Conservation (phyloP, 1,139 yeast genomes). For the Blastobotrys persicus region DNA sequence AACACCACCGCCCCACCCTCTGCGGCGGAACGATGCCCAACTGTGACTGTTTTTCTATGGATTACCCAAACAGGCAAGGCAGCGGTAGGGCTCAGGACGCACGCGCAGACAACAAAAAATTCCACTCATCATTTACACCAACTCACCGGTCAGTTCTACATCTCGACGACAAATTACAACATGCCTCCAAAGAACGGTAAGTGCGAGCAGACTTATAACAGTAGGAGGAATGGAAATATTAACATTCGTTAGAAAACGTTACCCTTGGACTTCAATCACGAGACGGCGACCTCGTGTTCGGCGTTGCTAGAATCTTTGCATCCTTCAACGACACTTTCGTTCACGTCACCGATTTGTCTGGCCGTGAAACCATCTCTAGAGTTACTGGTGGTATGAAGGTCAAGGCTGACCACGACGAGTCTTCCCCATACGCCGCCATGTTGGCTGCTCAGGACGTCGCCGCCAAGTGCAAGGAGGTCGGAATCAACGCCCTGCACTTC, state of each 20-base stretch:
- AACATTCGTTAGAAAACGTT: constrained; percentile 44
- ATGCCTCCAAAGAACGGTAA: constrained; percentile 9
- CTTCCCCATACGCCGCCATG: constrained; percentile 99
- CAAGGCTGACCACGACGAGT: constrained; percentile 99
- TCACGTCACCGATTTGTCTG: constrained; percentile 98
- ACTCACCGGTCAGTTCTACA: constrained; percentile 18
- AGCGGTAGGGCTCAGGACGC: neutral
- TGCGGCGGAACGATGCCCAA: neutral
- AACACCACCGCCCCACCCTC: neutral
- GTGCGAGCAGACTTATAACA: constrained; percentile 3
- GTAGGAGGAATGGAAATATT: neutral
- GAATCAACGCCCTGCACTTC: constrained; percentile 99
- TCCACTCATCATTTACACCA: constrained; percentile 6
- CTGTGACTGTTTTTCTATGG: neutral
- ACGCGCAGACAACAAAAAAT: constrained; percentile 1
- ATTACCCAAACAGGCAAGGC: neutral
- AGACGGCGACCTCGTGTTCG: constrained; percentile 98
- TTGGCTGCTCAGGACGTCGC: constrained; percentile 99
- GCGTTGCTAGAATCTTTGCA: constrained; percentile 99
- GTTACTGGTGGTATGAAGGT: constrained; percentile 99
- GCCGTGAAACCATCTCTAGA: constrained; percentile 99
- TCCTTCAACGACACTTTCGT: constrained; percentile 99
- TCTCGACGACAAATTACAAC: constrained; percentile 6
- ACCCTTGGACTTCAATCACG: constrained; percentile 83
- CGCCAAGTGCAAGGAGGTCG: constrained; percentile 98